Percentiles rank a stretch among this genome's conserved stretches.
These are phyloP conservation scores for Niveomyces coronatus DNA, from an alignment of 2,329 filamentous ascomycete species.

Conservation along the genomic window DNA sequence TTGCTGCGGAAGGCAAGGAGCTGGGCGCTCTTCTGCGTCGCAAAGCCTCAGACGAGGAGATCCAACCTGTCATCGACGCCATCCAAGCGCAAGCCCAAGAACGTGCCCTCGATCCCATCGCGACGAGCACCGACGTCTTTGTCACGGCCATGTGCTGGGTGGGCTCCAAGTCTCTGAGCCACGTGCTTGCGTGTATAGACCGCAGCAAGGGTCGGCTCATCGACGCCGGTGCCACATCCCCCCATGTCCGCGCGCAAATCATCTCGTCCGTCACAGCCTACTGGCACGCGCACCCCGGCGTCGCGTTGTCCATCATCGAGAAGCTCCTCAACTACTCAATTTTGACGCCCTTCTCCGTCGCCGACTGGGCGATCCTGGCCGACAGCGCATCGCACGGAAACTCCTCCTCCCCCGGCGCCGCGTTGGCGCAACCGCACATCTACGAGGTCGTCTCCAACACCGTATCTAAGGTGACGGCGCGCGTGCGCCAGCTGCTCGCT, in stretches of 20 bases:
- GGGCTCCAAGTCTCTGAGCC: conserved; percentile 89
- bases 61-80: conserved; percentile 68
- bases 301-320: conserved; percentile 86
- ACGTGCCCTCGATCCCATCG: conserved; percentile 63
- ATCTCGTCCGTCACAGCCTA: conserved; percentile 84
- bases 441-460: conserved; percentile 89
- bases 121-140: conserved; percentile 87
- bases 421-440: conserved; percentile 63
- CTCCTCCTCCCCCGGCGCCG: conserved; percentile 47
- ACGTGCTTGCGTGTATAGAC: conserved; percentile 92
- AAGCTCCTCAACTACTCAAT: conserved; percentile 97
- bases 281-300: conserved; percentile 86
- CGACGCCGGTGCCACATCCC: conserved; percentile 63
- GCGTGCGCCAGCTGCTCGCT: conserved; percentile 71
- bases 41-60: conserved; percentile 77
- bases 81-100: conserved; percentile 73
- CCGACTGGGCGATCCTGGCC: conserved; percentile 79
- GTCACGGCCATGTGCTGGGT: conserved; percentile 89
- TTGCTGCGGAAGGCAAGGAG: conserved; percentile 73
- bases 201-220: conserved; percentile 84
- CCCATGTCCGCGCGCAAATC: conserved; percentile 74
- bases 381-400: conserved; percentile 36
- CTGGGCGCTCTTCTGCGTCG: conserved; percentile 68
- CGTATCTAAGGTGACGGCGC: conserved; percentile 78
- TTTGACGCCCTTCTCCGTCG: conserved; percentile 70